Percentiles rank a stretch among this genome's conserved stretches.
These are phyloP conservation scores for Musa balbisiana DNA, from an alignment of 202 grass and related monocot genomes.

Conservation along the genomic window DNA sequence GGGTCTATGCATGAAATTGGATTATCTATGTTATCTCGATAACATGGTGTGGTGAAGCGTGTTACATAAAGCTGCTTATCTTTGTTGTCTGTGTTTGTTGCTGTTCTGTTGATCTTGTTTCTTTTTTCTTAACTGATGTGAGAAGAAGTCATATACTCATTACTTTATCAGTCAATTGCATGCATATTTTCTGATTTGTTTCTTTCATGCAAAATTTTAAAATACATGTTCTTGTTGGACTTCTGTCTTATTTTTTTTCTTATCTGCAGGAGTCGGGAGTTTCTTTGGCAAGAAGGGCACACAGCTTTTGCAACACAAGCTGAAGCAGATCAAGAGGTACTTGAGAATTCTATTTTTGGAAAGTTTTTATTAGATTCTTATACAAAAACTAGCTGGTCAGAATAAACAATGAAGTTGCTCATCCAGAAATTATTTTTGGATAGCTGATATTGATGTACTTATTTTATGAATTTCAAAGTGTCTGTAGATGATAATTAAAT, in stretches of 20 bases:
- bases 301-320: constrained; percentile 92
- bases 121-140: background rate
- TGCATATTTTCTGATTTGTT: background rate
- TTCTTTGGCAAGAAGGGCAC: constrained; percentile 98
- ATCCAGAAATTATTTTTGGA: background rate
- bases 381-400: background rate
- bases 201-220: background rate
- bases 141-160: no score
- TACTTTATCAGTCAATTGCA: no score
- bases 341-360: constrained; percentile 22
- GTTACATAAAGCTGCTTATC: no score
- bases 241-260: background rate
- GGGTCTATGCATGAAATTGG: background rate
- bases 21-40: background rate
- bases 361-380: background rate
- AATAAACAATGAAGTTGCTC: background rate
- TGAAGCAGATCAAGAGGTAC: constrained; percentile 91
- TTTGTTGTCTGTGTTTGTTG: no score
- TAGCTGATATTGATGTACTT: background rate
- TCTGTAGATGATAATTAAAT: background rate
- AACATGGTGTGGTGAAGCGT: no score
- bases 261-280: constrained; percentile 79
- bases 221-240: no score
- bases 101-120: background rate
- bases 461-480: no score